Conservation (phyloP, 164 flowering plant species). For the Hamamelis virginiana region DNA sequence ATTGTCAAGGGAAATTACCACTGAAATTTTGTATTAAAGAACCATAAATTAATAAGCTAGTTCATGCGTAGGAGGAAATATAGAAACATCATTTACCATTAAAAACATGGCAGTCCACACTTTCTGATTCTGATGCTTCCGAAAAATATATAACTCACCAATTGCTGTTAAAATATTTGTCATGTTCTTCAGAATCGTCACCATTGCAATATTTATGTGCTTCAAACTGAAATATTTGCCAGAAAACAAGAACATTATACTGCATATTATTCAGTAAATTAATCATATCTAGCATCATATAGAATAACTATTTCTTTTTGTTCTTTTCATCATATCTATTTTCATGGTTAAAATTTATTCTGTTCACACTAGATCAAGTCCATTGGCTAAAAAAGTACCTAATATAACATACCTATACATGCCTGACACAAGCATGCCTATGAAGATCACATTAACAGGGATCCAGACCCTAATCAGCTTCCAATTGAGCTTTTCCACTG, state of each 20-base stretch:
- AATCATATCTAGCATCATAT: too few species aligned
- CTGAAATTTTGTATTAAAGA: neutral
- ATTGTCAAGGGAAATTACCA: neutral
- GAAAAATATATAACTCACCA: conserved; percentile 71
- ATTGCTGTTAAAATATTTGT: conserved; percentile 77
- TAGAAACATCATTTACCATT: conserved; percentile 45
- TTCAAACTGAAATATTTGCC: conserved; percentile 55
- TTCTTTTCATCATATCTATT: too few species aligned
- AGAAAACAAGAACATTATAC: neutral
- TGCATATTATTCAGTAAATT: neutral
- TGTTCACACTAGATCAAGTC: neutral
- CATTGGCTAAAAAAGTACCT: neutral
- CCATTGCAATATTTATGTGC: conserved; percentile 84
- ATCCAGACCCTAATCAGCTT: conserved; percentile 68
- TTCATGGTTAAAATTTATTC: too few species aligned
- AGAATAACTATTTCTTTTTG: too few species aligned
- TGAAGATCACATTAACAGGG: conserved; percentile 79
- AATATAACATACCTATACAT: conserved; percentile 52
- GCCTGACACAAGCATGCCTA: conserved; percentile 86
- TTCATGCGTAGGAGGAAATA: neutral
- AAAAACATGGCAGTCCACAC: conserved; percentile 87
- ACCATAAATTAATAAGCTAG: neutral
- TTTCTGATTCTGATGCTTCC: conserved; percentile 64
- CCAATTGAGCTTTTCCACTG: conserved; percentile 67
- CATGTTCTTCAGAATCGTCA: conserved; percentile 83